Conservation (phyloP, 768 basidiomycete species). For the Lactarius hatsudake region DNA sequence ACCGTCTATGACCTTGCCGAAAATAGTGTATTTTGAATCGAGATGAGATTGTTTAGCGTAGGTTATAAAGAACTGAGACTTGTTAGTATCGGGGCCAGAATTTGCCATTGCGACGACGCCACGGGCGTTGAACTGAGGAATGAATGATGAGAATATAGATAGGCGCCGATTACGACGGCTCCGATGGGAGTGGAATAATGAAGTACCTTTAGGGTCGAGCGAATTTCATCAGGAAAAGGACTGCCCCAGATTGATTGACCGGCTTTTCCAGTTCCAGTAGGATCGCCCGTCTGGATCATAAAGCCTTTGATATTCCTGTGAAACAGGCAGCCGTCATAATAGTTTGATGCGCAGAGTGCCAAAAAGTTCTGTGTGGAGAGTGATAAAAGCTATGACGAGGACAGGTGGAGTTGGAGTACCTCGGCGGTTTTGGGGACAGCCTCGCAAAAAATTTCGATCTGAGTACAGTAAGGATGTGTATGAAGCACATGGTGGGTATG, state of each 20-base stretch:
- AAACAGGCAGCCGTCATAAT: slow-evolving; percentile 82
- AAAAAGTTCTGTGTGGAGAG: slow-evolving; percentile 75
- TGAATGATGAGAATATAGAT: slow-evolving; percentile 10
- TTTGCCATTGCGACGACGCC: slow-evolving; percentile 99
- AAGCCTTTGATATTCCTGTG: slow-evolving; percentile 96
- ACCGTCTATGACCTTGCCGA: slow-evolving; percentile 98
- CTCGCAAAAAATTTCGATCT: slow-evolving; percentile 98
- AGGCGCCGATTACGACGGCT: not conserved
- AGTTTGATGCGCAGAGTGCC: slow-evolving; percentile 86
- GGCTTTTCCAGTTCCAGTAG: slow-evolving; percentile 87
- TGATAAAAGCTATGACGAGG: slow-evolving; percentile 1
- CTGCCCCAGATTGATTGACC: slow-evolving; percentile 97
- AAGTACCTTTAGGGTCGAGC: slow-evolving; percentile 87
- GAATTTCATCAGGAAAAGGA: slow-evolving; percentile 87
- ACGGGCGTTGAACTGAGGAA: slow-evolving; percentile 81
- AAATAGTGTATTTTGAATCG: slow-evolving; percentile 91
- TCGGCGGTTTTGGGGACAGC: slow-evolving; percentile 94
- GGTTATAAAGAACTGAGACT: slow-evolving; percentile 85
- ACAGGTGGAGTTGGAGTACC: slow-evolving; percentile 41
- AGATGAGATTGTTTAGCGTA: slow-evolving; percentile 93
- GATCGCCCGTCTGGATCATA: slow-evolving; percentile 94
- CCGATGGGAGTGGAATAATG: slow-evolving; percentile 23
- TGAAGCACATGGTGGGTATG: slow-evolving; percentile 1
- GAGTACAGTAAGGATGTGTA: slow-evolving; percentile 11
- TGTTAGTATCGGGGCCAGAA: slow-evolving; percentile 90